phyloP scores from a whole-genome alignment of 2,329 filamentous ascomycete species.

The Balansia obtecta region DNA sequence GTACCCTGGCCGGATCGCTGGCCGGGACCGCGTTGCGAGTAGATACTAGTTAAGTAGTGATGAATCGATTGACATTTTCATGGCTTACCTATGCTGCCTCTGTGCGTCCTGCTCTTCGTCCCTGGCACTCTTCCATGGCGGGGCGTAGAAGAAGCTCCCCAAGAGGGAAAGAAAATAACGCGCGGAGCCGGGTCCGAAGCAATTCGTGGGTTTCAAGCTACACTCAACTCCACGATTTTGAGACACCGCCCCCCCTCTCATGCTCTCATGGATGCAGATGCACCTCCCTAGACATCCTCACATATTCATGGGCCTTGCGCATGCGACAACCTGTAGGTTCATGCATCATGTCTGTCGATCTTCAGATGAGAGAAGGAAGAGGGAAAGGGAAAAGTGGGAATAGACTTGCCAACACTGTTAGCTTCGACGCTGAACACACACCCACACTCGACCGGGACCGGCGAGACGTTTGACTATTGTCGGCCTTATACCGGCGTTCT shows the following conservation, averaged over 20 bases:
- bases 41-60: background rate
- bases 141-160: too few relatives aligned
- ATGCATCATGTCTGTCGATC: conserved; percentile 1
- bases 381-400: too few relatives aligned
- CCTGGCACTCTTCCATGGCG: too few relatives aligned
- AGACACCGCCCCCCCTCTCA: background rate
- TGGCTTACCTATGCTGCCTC: background rate
- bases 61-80: background rate
- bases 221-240: background rate
- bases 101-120: background rate
- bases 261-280: background rate
- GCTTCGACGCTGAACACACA: background rate
- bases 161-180: background rate
- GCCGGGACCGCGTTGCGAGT: background rate
- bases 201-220: background rate
- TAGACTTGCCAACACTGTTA: background rate
- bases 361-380: background rate
- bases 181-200: background rate
- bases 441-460: background rate
- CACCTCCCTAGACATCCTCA: background rate
- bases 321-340: background rate
- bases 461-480: background rate
- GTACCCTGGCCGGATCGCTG: background rate
- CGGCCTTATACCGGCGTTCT: conserved; percentile 4
- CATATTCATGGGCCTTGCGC: background rate